Conservation (phyloP, 1,139 yeast genomes). For the Suhomyces panamericanus region DNA sequence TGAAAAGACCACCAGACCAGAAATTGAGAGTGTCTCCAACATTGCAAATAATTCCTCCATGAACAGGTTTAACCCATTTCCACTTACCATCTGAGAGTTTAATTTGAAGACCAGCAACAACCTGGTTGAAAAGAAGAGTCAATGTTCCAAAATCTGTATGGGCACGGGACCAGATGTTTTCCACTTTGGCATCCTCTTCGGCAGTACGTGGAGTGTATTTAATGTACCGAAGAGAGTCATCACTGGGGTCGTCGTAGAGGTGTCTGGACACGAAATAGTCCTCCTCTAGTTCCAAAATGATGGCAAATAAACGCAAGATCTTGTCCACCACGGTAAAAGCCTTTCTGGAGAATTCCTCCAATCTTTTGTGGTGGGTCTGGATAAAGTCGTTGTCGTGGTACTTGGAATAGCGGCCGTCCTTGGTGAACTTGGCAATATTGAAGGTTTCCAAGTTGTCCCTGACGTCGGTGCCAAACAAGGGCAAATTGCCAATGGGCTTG, state of each 20-base stretch:
- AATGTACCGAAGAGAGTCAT: conserved; percentile 36
- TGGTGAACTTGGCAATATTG: conserved; percentile 37
- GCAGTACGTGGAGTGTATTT: conserved; percentile 28
- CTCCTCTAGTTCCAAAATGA: conserved; percentile 34
- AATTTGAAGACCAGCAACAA: conserved; percentile 33
- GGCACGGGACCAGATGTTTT: conserved; percentile 32
- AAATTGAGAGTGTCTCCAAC: conserved; percentile 34
- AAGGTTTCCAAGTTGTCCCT: conserved; percentile 33
- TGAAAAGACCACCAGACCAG: conserved; percentile 36
- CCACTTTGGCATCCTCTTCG: conserved; percentile 30
- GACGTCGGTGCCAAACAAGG: conserved; percentile 30
- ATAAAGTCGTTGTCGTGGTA: conserved; percentile 28
- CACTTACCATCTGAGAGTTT: conserved; percentile 26
- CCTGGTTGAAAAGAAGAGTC: conserved; percentile 30
- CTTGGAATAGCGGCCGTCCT: conserved; percentile 20
- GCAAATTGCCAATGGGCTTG: conserved; percentile 27
- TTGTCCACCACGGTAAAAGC: conserved; percentile 28
- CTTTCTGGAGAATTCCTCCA: conserved; percentile 24
- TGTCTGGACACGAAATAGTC: conserved; percentile 31
- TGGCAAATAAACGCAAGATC: conserved; percentile 30
- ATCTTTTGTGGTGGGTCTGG: conserved; percentile 21
- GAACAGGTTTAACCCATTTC: conserved; percentile 32
- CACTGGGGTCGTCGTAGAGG: conserved; percentile 32
- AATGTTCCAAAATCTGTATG: conserved; percentile 35
- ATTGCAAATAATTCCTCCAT: conserved; percentile 32